Evolutionary conservation across 148 eudicot species (phyloP).

Genomic region (Linanthus parryae): DNA sequence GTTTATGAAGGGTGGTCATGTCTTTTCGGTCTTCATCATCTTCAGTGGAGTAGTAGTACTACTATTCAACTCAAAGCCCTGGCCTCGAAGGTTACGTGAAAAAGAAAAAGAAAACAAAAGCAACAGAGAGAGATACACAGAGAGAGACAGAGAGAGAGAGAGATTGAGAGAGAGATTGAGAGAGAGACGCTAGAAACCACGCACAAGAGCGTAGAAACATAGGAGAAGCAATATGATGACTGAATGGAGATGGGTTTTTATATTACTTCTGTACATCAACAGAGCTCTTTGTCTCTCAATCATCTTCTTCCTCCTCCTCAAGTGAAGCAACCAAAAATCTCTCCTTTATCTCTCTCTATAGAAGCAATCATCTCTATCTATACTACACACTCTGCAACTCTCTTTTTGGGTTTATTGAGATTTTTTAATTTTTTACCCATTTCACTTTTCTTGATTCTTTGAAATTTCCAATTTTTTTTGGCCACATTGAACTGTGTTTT

Average conservation of each 20-base stretch:
- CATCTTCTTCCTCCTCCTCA: constrained; percentile 8
- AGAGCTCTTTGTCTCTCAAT: constrained; percentile 41
- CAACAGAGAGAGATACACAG: too few species aligned
- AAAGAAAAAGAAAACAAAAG: too few species aligned
- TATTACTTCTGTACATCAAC: constrained; percentile 34
- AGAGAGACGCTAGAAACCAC: background rate
- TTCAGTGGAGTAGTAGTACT: background rate
- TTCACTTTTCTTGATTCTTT: constrained; percentile 17
- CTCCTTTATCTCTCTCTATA: constrained; percentile 9
- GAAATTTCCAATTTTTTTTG: constrained; percentile 14
- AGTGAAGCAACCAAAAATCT: constrained; percentile 2
- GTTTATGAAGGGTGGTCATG: constrained; percentile 6
- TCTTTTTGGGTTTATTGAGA: constrained; percentile 19
- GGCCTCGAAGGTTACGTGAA: constrained; percentile 16
- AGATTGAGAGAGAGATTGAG: too few species aligned
- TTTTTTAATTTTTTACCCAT: constrained; percentile 15
- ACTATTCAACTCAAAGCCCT: constrained; percentile 13
- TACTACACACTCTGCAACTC: constrained; percentile 17
- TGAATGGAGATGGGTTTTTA: constrained; percentile 24
- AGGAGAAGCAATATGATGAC: constrained; percentile 27
- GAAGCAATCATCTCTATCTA: constrained; percentile 30
- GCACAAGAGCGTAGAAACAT: constrained; percentile 1
- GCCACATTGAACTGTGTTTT: constrained; percentile 1
- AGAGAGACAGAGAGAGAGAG: constrained; percentile 1
- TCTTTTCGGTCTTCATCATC: constrained; percentile 4